Evolutionary conservation across 441 rosid genomes (phyloP).

Genomic region (Aquilaria agallochum): DNA sequence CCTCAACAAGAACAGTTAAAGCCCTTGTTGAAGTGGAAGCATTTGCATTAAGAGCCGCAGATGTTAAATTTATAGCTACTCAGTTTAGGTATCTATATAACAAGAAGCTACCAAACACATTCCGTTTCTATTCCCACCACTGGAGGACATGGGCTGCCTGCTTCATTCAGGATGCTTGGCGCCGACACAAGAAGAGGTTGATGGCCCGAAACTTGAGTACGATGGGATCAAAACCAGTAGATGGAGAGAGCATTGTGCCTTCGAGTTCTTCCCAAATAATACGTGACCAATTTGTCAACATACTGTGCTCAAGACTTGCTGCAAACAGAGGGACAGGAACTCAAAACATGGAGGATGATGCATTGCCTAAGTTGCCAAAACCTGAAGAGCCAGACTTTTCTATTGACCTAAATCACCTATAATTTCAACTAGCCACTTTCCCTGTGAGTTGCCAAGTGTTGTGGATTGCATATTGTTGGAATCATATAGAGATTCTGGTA

Average conservation of each 20-base stretch:
- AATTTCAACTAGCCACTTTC: neutral
- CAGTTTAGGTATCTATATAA: slow-evolving; percentile 87
- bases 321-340: slow-evolving; percentile 69
- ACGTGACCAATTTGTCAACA: slow-evolving; percentile 57
- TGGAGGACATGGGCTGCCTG: slow-evolving; percentile 98
- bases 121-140: slow-evolving; percentile 79
- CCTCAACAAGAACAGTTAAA: slow-evolving; percentile 81
- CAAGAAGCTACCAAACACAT: slow-evolving; percentile 89
- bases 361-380: slow-evolving; percentile 64
- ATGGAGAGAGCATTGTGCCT: slow-evolving; percentile 22
- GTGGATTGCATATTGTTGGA: no score
- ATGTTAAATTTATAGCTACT: slow-evolving; percentile 83
- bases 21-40: slow-evolving; percentile 87
- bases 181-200: slow-evolving; percentile 49
- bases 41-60: slow-evolving; percentile 77
- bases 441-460: no score
- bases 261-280: slow-evolving; percentile 36
- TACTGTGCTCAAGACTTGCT: slow-evolving; percentile 74
- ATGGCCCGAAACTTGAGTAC: slow-evolving; percentile 51
- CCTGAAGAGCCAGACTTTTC: slow-evolving; percentile 94
- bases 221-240: slow-evolving; percentile 33
- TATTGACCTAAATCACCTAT: slow-evolving; percentile 44
- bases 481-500: no score
- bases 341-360: slow-evolving; percentile 48
- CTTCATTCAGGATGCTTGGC: slow-evolving; percentile 88